These are phyloP conservation scores for Xylaria sp. DNA, from an alignment of 2,329 filamentous ascomycete species.

Conservation along the genomic window DNA sequence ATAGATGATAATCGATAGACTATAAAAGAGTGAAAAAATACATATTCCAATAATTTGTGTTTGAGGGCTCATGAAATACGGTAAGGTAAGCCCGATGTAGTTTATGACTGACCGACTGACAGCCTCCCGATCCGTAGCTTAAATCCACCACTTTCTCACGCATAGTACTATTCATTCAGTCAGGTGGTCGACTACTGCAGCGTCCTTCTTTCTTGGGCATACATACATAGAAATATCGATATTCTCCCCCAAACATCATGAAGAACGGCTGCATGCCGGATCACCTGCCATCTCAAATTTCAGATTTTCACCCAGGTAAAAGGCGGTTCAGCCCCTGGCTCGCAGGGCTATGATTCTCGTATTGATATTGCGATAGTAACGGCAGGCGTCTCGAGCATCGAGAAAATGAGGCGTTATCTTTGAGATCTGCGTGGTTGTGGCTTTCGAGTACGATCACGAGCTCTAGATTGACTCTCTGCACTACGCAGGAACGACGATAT, in stretches of 20 bases:
- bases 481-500: conserved; percentile 3
- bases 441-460: conserved; percentile 17
- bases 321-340: conserved; percentile 1
- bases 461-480: background rate
- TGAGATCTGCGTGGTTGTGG: conserved; percentile 22
- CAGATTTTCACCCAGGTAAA: background rate
- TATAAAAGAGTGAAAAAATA: no score
- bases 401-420: conserved; percentile 11
- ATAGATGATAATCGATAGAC: no score
- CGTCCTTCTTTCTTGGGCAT: background rate
- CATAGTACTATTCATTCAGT: background rate
- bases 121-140: no score
- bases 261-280: conserved; percentile 25
- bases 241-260: conserved; percentile 2
- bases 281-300: background rate
- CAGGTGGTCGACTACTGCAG: background rate
- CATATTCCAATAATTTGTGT: no score
- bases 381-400: conserved; percentile 9
- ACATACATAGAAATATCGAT: background rate
- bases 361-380: background rate
- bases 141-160: no score
- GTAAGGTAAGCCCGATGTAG: no score
- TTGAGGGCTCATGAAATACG: no score
- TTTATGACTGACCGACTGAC: no score
- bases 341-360: conserved; percentile 1